Evolutionary conservation across 2,329 filamentous ascomycete species (phyloP), one percentile per base, ranked within the genome.

Genomic region (Decorospora gaudefroyi): DNA sequence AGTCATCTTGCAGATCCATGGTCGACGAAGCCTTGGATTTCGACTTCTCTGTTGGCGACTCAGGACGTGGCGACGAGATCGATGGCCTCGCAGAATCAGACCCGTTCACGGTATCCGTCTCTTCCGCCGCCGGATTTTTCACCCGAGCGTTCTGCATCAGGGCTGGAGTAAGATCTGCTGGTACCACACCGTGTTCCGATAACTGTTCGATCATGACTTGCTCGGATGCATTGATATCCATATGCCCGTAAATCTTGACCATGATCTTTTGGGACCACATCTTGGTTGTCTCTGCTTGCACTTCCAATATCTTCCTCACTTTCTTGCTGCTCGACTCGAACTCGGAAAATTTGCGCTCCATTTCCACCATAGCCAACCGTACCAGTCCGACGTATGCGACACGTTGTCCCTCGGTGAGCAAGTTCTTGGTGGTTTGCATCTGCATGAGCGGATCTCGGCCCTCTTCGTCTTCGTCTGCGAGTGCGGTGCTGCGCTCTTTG

Each of bases 191-290:
- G 72, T 99, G 93, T 45, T 93, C 88, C 9, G 88, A 86, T 46
- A 99, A 78, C 71, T 99, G 93, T 73, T 99, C 93, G 57, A 99
- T 96, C 93, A 99, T 99, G 69, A 99, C 78, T 75, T 99, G 93
- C 72, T 99, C 93, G 10, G 82, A 85, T 15, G 86, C 77, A 63
- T 85, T 90, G 62, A 99, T 95, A 48, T 99, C 93, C 93, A 99
- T 99, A 71, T 99, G 93, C 9, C 83, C 77, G 69, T 97, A 99
- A 9, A 99, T 70, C 16, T 92, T 84, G 48, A 96, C 84, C 91
- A 99, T 99, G 80, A 96, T 95, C 74, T 95, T 95, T 69, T 99
- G 93, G 43, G 88, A 85, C 92, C 92, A 99, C 87, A 96, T 96
- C 70, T 87, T 87, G 74, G 88, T 86, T 23, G 85, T 82, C 69